These are phyloP conservation scores for Oxyria digyna DNA, from an alignment of 148 eudicot species.

Conservation along the genomic window DNA sequence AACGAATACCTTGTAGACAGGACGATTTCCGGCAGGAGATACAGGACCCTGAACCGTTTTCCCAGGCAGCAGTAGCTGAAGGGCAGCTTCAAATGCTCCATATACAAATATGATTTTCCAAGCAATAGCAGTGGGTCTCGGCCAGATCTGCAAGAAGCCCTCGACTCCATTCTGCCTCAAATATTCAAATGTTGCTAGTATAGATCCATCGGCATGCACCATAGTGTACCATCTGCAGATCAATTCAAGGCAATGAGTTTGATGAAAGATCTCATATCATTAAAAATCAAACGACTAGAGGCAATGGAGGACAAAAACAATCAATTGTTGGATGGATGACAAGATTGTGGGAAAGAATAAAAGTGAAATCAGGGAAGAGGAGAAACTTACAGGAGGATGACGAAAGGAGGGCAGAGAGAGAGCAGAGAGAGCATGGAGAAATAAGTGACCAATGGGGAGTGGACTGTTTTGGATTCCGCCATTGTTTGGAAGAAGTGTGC, in stretches of 20 bases:
- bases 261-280: neutral
- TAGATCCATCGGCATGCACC: slow-evolving; percentile 95
- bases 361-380: neutral
- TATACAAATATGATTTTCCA: slow-evolving; percentile 81
- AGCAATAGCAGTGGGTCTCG: slow-evolving; percentile 63
- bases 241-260: neutral
- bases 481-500: slow-evolving; percentile 6
- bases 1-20: slow-evolving; percentile 66
- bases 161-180: slow-evolving; percentile 49
- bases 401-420: slow-evolving; percentile 83
- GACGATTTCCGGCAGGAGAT: slow-evolving; percentile 81
- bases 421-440: slow-evolving; percentile 80
- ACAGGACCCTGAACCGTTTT: slow-evolving; percentile 88
- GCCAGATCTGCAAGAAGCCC: slow-evolving; percentile 72
- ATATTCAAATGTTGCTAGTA: slow-evolving; percentile 42
- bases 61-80: slow-evolving; percentile 78
- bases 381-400: slow-evolving; percentile 62
- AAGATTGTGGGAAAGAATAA: neutral
- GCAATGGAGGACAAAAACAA: neutral
- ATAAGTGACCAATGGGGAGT: slow-evolving; percentile 67
- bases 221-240: slow-evolving; percentile 87
- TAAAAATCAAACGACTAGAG: neutral
- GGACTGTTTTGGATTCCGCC: slow-evolving; percentile 63
- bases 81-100: slow-evolving; percentile 85
- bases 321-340: neutral